Conservation (phyloP, 2,329 filamentous ascomycete species). For the Pseudogymnoascus sp. region DNA sequence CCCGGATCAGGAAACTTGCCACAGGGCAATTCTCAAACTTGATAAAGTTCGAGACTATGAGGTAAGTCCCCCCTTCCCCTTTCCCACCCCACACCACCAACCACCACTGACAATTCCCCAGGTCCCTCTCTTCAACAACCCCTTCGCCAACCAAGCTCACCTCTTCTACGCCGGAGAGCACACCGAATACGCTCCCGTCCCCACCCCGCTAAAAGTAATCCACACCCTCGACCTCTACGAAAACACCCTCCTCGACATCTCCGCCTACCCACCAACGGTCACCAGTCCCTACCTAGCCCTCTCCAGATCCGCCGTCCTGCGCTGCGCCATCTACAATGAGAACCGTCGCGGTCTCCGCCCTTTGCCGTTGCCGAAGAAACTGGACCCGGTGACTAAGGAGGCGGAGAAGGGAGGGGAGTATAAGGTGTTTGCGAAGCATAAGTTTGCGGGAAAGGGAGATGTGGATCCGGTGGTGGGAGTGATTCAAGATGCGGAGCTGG, state of each 20-base stretch:
- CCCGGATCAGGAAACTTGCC: slow-evolving; percentile 10
- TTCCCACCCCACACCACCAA: neutral
- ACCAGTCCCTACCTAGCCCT: slow-evolving; percentile 14
- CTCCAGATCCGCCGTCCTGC: slow-evolving; percentile 14
- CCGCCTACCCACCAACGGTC: neutral
- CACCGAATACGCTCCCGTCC: slow-evolving; percentile 16
- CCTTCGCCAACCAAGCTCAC: slow-evolving; percentile 13
- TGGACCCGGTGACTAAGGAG: neutral
- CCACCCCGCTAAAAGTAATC: slow-evolving; percentile 18
- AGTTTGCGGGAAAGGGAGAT: neutral
- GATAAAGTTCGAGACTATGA: slow-evolving; percentile 21
- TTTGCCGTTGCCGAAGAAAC: slow-evolving; percentile 11
- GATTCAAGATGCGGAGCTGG: neutral
- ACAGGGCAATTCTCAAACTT: slow-evolving; percentile 19
- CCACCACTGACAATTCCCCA: neutral
- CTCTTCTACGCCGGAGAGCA: slow-evolving; percentile 22
- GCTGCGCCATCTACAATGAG: slow-evolving; percentile 15
- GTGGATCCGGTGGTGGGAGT: neutral
- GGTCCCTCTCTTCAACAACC: neutral
- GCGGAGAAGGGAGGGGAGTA: neutral
- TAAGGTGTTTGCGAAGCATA: neutral
- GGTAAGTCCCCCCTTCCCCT: slow-evolving; percentile 15
- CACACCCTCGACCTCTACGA: slow-evolving; percentile 20
- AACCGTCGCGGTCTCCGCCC: slow-evolving; percentile 8
- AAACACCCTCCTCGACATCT: slow-evolving; percentile 22